Percentiles rank a stretch among this genome's conserved stretches.
Conservation (phyloP, 352 stramenopile genomes). For the Globisporangium lucens region DNA sequence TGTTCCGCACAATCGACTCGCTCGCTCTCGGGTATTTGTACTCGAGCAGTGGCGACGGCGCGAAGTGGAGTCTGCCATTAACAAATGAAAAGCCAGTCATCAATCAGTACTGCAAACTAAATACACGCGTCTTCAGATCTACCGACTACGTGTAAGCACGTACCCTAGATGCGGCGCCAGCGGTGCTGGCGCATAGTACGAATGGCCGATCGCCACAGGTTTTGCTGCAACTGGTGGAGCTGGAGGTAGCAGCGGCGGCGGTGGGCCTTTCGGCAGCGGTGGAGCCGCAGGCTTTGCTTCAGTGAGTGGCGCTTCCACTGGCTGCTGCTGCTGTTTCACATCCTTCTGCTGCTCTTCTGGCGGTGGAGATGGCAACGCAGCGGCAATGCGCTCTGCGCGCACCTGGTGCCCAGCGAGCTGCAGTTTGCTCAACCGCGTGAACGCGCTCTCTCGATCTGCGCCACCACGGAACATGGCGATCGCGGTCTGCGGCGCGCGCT, state of each 20-base stretch:
- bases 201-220: neutral
- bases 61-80: conserved; percentile 68
- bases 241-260: conserved; percentile 25
- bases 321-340: neutral
- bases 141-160: neutral
- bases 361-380: neutral
- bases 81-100: neutral
- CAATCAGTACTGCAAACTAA: too few relatives aligned
- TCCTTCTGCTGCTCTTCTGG: conserved; percentile 1
- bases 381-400: conserved; percentile 26
- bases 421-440: conserved; percentile 37
- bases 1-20: conserved; percentile 78
- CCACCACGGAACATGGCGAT: conserved; percentile 42
- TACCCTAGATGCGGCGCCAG: conserved; percentile 78
- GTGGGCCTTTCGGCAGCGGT: conserved; percentile 30
- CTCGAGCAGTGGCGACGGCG: conserved; percentile 73
- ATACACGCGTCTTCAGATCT: too few relatives aligned
- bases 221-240: conserved; percentile 1
- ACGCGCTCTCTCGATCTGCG: conserved; percentile 34
- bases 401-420: conserved; percentile 57
- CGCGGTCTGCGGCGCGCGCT: conserved; percentile 32
- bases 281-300: conserved; percentile 16
- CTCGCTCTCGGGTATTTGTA: conserved; percentile 87
- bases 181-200: conserved; percentile 32
- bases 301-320: neutral